phyloP scores from a whole-genome alignment of 495 filamentous ascomycete genomes.

The Aspergillus carlsbadensis region DNA sequence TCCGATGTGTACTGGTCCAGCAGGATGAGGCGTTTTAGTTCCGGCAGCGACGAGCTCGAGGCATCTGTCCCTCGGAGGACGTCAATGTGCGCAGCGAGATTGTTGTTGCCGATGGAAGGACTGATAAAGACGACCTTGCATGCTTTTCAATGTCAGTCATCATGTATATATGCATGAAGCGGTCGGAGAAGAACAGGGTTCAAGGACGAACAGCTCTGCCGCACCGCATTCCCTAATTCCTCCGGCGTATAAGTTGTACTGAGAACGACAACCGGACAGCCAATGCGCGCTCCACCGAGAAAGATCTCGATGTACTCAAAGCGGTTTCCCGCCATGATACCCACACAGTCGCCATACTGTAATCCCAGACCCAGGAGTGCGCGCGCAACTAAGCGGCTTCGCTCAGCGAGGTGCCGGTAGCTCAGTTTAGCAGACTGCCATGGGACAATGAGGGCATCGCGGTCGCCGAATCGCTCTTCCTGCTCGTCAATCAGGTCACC shows the following conservation, averaged over 20 bases:
- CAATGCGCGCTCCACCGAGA: slow-evolving; percentile 21
- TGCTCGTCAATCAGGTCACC: no score
- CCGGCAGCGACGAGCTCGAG: no score
- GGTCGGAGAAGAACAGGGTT: no score
- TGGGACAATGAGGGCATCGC: slow-evolving; percentile 18
- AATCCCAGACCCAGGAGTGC: slow-evolving; percentile 23
- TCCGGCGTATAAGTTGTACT: slow-evolving; percentile 27
- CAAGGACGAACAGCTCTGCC: slow-evolving; percentile 13
- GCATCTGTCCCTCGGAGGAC: no score
- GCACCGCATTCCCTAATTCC: slow-evolving; percentile 22
- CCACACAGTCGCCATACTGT: slow-evolving; percentile 22
- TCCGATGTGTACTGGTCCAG: no score
- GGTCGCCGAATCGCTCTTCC: background rate
- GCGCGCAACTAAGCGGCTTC: slow-evolving; percentile 19
- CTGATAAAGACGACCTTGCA: no score
- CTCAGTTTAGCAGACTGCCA: slow-evolving; percentile 22
- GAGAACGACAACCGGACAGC: slow-evolving; percentile 26
- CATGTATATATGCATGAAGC: no score
- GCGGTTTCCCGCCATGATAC: slow-evolving; percentile 28
- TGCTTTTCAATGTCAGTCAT: no score
- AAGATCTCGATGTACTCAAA: slow-evolving; percentile 28
- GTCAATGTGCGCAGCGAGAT: no score
- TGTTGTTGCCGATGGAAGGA: no score
- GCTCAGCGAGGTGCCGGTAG: slow-evolving; percentile 21
- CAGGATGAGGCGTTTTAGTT: no score